Conservation (phyloP, 805 yeast species). For the Barnettozyma californica region DNA sequence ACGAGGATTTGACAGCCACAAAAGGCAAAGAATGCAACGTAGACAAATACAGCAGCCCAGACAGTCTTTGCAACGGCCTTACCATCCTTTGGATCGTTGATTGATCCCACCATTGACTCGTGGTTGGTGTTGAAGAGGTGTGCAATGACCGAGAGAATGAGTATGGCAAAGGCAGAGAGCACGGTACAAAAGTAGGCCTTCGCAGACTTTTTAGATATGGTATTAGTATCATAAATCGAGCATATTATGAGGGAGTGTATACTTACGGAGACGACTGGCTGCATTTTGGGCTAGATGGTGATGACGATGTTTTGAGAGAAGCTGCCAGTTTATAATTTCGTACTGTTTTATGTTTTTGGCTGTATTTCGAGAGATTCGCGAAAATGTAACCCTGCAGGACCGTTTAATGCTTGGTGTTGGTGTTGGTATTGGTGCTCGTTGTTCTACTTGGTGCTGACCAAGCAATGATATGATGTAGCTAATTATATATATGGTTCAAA, state of each 20-base stretch:
- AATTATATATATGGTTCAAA: no score
- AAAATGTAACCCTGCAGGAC: neutral
- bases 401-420: no score
- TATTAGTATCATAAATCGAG: slow-evolving; percentile 2
- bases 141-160: slow-evolving; percentile 81
- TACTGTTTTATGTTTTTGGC: slow-evolving; percentile 1
- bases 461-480: no score
- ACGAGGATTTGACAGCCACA: slow-evolving; percentile 82
- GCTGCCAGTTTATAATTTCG: neutral
- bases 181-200: slow-evolving; percentile 96
- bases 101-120: slow-evolving; percentile 91
- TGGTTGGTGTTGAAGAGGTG: slow-evolving; percentile 73
- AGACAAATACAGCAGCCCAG: slow-evolving; percentile 83
- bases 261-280: slow-evolving; percentile 45
- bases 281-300: slow-evolving; percentile 27
- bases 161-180: slow-evolving; percentile 86
- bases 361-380: neutral
- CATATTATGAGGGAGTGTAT: no score
- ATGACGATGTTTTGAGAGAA: neutral
- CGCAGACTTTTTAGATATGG: slow-evolving; percentile 42
- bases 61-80: slow-evolving; percentile 89
- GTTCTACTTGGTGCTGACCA: no score
- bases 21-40: slow-evolving; percentile 72
- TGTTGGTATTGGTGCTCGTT: no score
- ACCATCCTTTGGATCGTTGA: slow-evolving; percentile 88